phyloP scores from a whole-genome alignment of 2,329 filamentous ascomycete genomes.

The Epichloe hybrida region DNA sequence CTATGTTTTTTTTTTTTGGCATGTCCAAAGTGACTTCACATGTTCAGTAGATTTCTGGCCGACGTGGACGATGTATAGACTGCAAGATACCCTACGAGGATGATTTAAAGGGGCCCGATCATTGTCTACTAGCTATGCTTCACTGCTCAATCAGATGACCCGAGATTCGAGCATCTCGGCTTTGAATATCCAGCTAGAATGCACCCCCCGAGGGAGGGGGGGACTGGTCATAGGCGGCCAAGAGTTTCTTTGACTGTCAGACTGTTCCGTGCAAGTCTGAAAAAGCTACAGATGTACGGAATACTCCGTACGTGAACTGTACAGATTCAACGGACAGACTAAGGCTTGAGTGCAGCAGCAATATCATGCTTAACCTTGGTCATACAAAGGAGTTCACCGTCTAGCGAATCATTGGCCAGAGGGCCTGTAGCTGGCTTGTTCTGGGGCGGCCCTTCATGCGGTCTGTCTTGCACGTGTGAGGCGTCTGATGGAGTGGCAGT shows the following conservation, averaged over 20 bases:
- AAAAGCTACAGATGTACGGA: neutral
- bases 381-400: neutral
- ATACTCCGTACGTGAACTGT: too few relatives aligned
- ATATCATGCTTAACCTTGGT: neutral
- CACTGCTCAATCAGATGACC: neutral
- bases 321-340: neutral
- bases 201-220: neutral
- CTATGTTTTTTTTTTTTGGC: neutral
- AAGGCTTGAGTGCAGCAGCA: neutral
- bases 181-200: neutral
- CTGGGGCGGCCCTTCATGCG: neutral
- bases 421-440: conserved; percentile 1
- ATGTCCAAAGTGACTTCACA: neutral
- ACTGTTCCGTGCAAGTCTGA: neutral
- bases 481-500: neutral
- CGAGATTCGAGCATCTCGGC: too few relatives aligned
- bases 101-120: neutral
- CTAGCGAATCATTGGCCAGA: neutral
- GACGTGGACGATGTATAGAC: neutral
- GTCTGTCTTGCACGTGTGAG: neutral
- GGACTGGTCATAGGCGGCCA: neutral
- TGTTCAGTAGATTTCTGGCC: neutral
- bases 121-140: neutral
- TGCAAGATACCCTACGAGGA: neutral
- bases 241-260: neutral